Base-by-base conservation (phyloP, 148 eudicot genomes). In the Limonium bicolor region DNA sequence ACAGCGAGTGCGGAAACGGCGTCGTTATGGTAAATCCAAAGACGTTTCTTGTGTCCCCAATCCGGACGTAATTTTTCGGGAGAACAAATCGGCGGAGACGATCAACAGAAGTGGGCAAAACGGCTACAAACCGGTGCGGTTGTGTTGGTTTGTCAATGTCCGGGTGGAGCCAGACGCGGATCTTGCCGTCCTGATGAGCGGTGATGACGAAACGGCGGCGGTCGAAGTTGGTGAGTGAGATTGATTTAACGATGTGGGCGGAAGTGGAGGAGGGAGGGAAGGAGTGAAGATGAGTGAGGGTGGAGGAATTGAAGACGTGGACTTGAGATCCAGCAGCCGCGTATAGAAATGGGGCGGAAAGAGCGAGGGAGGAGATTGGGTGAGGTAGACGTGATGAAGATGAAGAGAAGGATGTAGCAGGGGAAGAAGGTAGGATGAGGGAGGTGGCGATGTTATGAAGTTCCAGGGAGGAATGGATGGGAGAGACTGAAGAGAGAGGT, bases 1-100 rank as follows among this genome's bases (percentile, higher is more conserved):
- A 73, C 13, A 10, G 87, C 74, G 14, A 86, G 76, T 8, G 84
- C 63, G 20, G 96, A 78, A 0, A 86, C 72, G 0, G 84, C 56
- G 66, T 86, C 96, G 6, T 75, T 84, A 29, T 86, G 96, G 53
- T 78, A 72, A 17, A 86, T 78, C 96, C 96, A 86, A n/a, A 87
- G 81, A 55, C 61, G 25, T 26, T 56, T 65, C 61, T 70, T 73
- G 71, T 81, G 64, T 13, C 87, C 32, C 83, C 59, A 12, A 78
- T 65, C 30, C 66, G 41, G 0, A 81, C 84, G 23, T 86, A 81
- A 70, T 81, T 78, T 51, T 72, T 78, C n/a, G 76, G 51, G 1
- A 65, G 62, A 41, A 81, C 56, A 0, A 70, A 51, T 18, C 25
- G 60, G 14, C 36, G 13, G 17, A 70, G 53, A 1, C 96, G 76